Evolutionary conservation across 2,329 filamentous ascomycete genomes (phyloP), one percentile per base, ranked within the genome.

Genomic region (Claviceps lovelessii): DNA sequence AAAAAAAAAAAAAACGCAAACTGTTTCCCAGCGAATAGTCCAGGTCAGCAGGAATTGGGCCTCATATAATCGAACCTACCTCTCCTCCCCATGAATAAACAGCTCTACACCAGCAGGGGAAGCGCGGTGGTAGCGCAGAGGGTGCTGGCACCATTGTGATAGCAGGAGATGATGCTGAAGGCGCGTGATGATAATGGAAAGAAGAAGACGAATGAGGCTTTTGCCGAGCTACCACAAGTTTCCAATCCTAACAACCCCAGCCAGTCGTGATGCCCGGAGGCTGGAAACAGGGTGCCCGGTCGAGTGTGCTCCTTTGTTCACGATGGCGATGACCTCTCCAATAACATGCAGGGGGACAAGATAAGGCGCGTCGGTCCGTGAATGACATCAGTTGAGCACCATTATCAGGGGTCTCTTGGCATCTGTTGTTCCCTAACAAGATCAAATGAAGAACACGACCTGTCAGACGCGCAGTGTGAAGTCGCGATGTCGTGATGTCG

Each of bases 71-170:
- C 8, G 19, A 58, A 58, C 61, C 58, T 64, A 81, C 82, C 76
- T 95, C 90, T 74, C 90, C 90, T 70, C 89, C 88, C 87, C 88
- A 95, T 19, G 89, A 95, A 70, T 95, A 95, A 47, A 94, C 81
- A 44, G 90, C 90, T 70, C 88, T 82, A 68, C 86, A 90, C 88
- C 89, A 94, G 72, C 89, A 95, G 56, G 90, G 90, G 68, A 95
- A 95, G 64, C 81, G 83, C 64, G 78, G 82, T 13, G 89, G 90
- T 59, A 93, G 72, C 64, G 77, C 72, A 60, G 74, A 77, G 58
- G 80, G 76, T 69, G 76, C 72, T 53, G 75, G 73, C 58, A 73
- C 73, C 79, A 82, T 83, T 51, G 57, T 69, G 64, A 48, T 28
- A 49, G 55, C 53, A 52, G 15, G 7, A n/a, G 44, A 46, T 17